phyloP scores from a whole-genome alignment of 352 stramenopile genomes.

The Pythium angustatum region DNA sequence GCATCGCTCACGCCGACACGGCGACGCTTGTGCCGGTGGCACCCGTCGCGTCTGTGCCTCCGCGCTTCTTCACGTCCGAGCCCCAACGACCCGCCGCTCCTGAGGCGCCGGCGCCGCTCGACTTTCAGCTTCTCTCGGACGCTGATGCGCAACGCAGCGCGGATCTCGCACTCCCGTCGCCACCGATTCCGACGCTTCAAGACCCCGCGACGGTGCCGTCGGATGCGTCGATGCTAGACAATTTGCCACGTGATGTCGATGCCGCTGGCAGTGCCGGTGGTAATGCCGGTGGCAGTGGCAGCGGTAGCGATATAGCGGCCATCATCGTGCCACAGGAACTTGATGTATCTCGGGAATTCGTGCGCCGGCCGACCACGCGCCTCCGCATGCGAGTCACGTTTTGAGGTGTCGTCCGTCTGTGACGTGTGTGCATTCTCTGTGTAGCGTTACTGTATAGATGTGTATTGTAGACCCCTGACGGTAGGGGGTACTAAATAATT shows the following conservation, averaged over 20 bases:
- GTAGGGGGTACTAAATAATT: background rate
- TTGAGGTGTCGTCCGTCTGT: background rate
- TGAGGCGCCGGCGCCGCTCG: background rate
- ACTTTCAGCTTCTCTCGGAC: background rate
- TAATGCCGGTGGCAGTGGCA: no score
- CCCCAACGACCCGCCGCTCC: background rate
- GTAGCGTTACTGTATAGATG: conserved; percentile 1
- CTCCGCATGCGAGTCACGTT: conserved; percentile 4
- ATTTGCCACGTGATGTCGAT: no score
- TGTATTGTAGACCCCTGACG: background rate
- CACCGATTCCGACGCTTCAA: background rate
- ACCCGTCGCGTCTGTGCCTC: no score
- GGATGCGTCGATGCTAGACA: no score
- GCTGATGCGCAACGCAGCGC: background rate
- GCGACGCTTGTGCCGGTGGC: background rate
- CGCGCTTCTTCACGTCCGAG: background rate
- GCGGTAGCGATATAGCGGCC: background rate
- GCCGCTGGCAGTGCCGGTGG: no score
- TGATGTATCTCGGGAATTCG: conserved; percentile 6
- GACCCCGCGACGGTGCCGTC: background rate
- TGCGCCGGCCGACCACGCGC: conserved; percentile 4
- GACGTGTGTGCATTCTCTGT: conserved; percentile 8
- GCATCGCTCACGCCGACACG: background rate
- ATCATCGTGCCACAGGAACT: background rate
- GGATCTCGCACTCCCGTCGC: background rate